Evolutionary conservation across 106 monocot genomes (phyloP).

Genomic region (Xerophyta viscosa): DNA sequence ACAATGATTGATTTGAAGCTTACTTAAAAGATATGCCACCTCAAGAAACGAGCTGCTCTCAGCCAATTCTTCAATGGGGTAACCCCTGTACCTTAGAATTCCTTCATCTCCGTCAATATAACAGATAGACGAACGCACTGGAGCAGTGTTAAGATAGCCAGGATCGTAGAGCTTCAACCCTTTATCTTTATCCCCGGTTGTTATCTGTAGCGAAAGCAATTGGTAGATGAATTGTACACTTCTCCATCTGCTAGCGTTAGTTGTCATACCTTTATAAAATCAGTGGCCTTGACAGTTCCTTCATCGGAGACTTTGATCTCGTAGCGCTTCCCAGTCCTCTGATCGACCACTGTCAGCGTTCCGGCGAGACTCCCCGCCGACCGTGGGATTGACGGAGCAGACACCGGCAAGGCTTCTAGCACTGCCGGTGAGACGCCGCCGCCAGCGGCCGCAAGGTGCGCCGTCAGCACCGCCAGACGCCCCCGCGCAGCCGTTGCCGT

Average conservation of each 20-base stretch:
- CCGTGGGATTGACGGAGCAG: conserved; percentile 8
- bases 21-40: conserved; percentile 91
- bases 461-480: conserved; percentile 66
- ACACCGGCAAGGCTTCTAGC: conserved; percentile 50
- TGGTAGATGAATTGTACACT: too few relatives aligned
- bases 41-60: conserved; percentile 89
- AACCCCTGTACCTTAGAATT: conserved; percentile 92
- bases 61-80: conserved; percentile 94
- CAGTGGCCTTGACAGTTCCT: conserved; percentile 74
- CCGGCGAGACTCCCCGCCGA: conserved; percentile 39
- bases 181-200: conserved; percentile 72
- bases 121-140: conserved; percentile 76
- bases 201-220: conserved; percentile 37
- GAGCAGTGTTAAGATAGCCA: conserved; percentile 96
- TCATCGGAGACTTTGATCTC: conserved; percentile 69
- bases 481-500: conserved; percentile 26
- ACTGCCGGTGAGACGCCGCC: neutral
- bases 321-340: conserved; percentile 72
- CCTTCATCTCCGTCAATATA: conserved; percentile 99
- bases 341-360: conserved; percentile 53
- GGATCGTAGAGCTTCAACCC: conserved; percentile 93
- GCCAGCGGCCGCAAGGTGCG: conserved; percentile 35
- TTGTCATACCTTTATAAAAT: conserved; percentile 89
- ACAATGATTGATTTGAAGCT: conserved; percentile 8
- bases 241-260: too few relatives aligned